These are phyloP conservation scores for Scleroderma bovista DNA, from an alignment of 768 basidiomycete species.

Conservation along the genomic window DNA sequence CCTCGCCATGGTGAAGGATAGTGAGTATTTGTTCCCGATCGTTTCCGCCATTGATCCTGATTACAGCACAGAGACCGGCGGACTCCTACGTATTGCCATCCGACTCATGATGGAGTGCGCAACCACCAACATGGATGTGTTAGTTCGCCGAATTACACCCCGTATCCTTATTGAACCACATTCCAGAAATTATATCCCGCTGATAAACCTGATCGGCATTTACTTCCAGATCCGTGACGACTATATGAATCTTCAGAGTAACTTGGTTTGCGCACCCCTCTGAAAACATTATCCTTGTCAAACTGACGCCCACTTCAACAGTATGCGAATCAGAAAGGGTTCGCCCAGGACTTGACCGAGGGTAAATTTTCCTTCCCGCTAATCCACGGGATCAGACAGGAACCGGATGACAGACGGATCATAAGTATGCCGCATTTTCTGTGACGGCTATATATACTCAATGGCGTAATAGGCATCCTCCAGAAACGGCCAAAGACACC, in stretches of 20 bases:
- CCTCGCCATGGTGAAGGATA: constrained; percentile 92
- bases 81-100: constrained; percentile 83
- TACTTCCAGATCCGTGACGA: constrained; percentile 60
- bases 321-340: constrained; percentile 84
- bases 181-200: constrained; percentile 47
- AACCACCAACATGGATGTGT: constrained; percentile 55
- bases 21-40: constrained; percentile 36
- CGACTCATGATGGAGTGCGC: constrained; percentile 93
- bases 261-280: constrained; percentile 7
- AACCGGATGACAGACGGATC: constrained; percentile 71
- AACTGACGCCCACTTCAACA: constrained; percentile 24
- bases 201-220: constrained; percentile 52
- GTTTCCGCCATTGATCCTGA: not conserved
- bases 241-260: constrained; percentile 35
- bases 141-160: constrained; percentile 17
- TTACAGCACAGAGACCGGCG: constrained; percentile 78
- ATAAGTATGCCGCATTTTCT: constrained; percentile 57
- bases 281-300: no score
- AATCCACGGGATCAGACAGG: constrained; percentile 81
- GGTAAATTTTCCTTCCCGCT: constrained; percentile 98
- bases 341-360: constrained; percentile 91
- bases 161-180: not conserved
- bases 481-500: constrained; percentile 82
- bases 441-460: not conserved
- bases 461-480: constrained; percentile 61